Evolutionary conservation across 2,329 filamentous ascomycete genomes (phyloP), one percentile per base, ranked within the genome.

Genomic region (Alternaria atra): DNA sequence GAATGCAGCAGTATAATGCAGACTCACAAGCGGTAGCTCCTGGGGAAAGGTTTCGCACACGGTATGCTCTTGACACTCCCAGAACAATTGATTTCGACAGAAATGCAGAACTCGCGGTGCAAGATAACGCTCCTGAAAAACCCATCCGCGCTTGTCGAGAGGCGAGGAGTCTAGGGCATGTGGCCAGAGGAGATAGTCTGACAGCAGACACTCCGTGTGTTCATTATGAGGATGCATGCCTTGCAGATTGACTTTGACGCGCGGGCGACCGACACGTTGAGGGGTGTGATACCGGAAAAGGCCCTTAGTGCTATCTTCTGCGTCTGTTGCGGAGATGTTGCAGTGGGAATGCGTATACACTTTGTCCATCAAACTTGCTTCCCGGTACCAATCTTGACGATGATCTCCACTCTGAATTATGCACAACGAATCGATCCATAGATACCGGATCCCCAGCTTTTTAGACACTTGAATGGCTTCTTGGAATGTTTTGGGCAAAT

Each of bases 371-470:
- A 50, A 15, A 8, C 40, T 25, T 9, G 60, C 48, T 52, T 66
- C 58, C n/a, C 52, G 29, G 34, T 59, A 55, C 51, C 51, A 55
- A 13, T 59, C 56, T 23, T 30, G 27, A 23, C 23, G 35, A 35
- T 50, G n/a, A 10, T 43, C 35, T 27, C 35, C 37, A 12, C 34
- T 50, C 50, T 56, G 61, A 13, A 50, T 47, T 5, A 65, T 63
- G 27, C 64, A 64, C 4, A 62, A 32, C 7, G 52, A 52, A 29
- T 71, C 66, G 32, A 71, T 68, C 61, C 67, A 72, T 2, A 72
- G 40, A 48, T 71, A 71, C 23, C 25, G 35, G 5, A 70, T 57
- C 4, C 53, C 53, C 1, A 72, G 60, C 25, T 15, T 29, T 23
- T 54, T 51, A 1, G 61, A 55, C 1, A 67, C 57, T 4, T 32